These are phyloP conservation scores for Cenchrus fungigraminus DNA, from an alignment of 176 grass and related monocot genomes.

Conservation along the genomic window DNA sequence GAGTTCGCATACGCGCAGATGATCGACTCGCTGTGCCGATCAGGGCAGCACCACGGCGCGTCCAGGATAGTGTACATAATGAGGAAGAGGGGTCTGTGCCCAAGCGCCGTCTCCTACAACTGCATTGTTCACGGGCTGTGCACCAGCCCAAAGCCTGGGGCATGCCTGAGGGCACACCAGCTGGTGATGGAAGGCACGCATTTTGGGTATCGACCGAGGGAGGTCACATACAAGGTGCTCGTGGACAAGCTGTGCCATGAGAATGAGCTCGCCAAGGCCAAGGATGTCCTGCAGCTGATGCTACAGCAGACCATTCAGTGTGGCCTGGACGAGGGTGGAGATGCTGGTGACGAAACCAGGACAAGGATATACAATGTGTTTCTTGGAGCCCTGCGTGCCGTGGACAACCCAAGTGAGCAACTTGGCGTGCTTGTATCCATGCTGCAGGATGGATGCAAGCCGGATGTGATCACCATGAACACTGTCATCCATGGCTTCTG, in stretches of 20 bases:
- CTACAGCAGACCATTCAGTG: constrained; percentile 33
- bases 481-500: constrained; percentile 90
- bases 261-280: constrained; percentile 73
- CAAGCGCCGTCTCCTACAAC: constrained; percentile 80
- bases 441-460: constrained; percentile 71
- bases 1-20: constrained; percentile 77
- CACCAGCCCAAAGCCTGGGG: constrained; percentile 50
- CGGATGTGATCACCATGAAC: constrained; percentile 84
- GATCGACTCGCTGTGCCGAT: constrained; percentile 78
- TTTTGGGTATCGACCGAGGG: constrained; percentile 56
- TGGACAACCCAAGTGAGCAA: constrained; percentile 78
- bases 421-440: constrained; percentile 77
- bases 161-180: constrained; percentile 70
- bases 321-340: constrained; percentile 3
- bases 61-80: constrained; percentile 84
- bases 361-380: constrained; percentile 91
- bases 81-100: constrained; percentile 66
- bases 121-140: constrained; percentile 87
- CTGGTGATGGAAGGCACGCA: constrained; percentile 68
- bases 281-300: constrained; percentile 71
- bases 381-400: constrained; percentile 56
- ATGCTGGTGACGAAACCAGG: constrained; percentile 28
- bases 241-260: constrained; percentile 71
- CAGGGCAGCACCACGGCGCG: constrained; percentile 69
- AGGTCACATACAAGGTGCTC: constrained; percentile 73